Base-by-base conservation (phyloP, 148 eudicot genomes). In the Cornus suecica region DNA sequence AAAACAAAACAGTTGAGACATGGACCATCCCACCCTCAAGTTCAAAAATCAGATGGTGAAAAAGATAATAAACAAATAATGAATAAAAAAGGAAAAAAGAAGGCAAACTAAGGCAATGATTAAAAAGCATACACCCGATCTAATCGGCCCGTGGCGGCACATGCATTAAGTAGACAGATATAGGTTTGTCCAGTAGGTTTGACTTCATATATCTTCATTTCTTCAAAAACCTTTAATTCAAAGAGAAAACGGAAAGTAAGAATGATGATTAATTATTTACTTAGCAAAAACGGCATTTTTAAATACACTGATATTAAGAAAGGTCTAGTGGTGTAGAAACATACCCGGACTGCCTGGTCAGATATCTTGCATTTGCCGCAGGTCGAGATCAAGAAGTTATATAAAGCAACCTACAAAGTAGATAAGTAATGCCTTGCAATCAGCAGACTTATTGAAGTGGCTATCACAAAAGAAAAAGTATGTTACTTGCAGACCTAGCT, bases 171-270 rank as follows among this genome's bases (percentile, higher is more conserved):
- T 67, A 94, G 87, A 82, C 99, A 94, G 71, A 94, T 84, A 86
- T 63, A 94, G 71, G 99, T 94, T 77, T 92, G 94, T 58, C 91
- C 99, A 78, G 92, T 94, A 74, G 96, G 97, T 82, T 89, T 94
- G 84, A 94, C 96, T 78, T 87, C 97, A 84, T 79, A 90, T 81
- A 82, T 87, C 86, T 92, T 94, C 97, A 94, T 92, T 86, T 94
- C 97, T 76, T 92, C 99, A 66, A 91, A 83, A 27, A 94, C 81
- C 99, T 94, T 79, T 83, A 81, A 71, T 61, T 67, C 76, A 66
- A 80, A 54, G 32, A 81, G 76, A 24, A 41, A 78, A 52, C 26
- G 71, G 77, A 32, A 14, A 22, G 16, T 15, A 56, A 56, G 62
- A 58, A 69, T 58, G 51, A 31, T 67, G n/a, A n/a, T 61, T 15